Evolutionary conservation across 2,329 filamentous ascomycete species (phyloP).

Genomic region (Botrytis medusae): DNA sequence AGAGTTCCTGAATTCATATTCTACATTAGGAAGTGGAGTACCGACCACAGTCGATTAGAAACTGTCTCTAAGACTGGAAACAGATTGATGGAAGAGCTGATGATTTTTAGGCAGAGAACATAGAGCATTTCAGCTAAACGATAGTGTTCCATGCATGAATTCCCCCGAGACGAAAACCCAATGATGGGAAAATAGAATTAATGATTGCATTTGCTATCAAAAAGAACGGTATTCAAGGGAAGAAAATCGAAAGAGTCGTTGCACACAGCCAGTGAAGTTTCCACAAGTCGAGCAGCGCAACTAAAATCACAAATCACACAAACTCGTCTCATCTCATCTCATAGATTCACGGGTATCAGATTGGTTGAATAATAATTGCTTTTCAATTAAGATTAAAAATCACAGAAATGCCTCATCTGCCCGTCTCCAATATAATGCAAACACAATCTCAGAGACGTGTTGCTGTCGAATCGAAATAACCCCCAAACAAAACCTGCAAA

Average conservation of each 20-base stretch:
- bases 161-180: accelerated
- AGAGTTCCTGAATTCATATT: not conserved
- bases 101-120: accelerated
- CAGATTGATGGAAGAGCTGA: not conserved
- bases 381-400: conserved; percentile 18
- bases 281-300: not conserved
- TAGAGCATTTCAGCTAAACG: not conserved
- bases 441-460: not conserved
- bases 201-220: accelerated
- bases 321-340: not conserved
- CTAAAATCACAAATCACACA: not conserved
- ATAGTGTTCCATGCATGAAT: not conserved
- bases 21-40: not conserved
- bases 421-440: conserved; percentile 8
- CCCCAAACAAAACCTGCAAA: conserved; percentile 2
- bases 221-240: not conserved
- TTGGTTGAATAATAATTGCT: not conserved
- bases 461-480: conserved; percentile 7
- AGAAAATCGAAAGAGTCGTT: not conserved
- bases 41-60: not conserved
- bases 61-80: accelerated
- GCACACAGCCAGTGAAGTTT: not conserved
- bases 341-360: not conserved
- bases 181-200: not conserved
- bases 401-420: conserved; percentile 14